Percentiles rank a stretch among this genome's conserved stretches.
phyloP scores from a whole-genome alignment of 371 early-diverging fungal genomes.

The Quaeritorhiza haematococci region DNA sequence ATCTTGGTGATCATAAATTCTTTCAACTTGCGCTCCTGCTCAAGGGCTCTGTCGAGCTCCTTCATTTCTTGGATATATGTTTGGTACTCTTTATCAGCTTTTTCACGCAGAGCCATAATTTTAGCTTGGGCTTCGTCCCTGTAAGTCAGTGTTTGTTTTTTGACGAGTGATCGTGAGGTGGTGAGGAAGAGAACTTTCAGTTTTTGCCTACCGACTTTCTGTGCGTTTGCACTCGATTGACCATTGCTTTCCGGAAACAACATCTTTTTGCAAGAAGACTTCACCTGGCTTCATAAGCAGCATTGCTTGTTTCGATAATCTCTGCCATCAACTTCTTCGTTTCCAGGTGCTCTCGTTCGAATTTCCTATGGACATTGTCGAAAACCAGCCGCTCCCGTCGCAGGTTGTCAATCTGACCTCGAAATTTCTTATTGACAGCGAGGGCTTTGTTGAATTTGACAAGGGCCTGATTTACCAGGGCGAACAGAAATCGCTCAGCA shows the following conservation, averaged over 20 bases:
- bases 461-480: slow-evolving; percentile 30
- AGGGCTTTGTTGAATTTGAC: slow-evolving; percentile 53
- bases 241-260: too few species aligned
- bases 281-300: slow-evolving; percentile 54
- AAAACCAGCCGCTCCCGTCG: slow-evolving; percentile 52
- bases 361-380: slow-evolving; percentile 49
- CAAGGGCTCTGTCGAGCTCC: slow-evolving; percentile 49
- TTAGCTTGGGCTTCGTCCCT: slow-evolving; percentile 57
- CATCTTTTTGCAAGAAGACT: too few species aligned
- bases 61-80: slow-evolving; percentile 56
- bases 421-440: slow-evolving; percentile 45
- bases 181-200: too few species aligned
- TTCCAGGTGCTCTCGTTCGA: slow-evolving; percentile 47
- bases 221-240: too few species aligned
- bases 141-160: not conserved
- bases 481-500: not conserved
- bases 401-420: slow-evolving; percentile 44
- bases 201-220: too few species aligned
- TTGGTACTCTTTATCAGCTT: slow-evolving; percentile 55
- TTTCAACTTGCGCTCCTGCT: slow-evolving; percentile 50
- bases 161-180: not conserved
- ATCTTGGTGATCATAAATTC: slow-evolving; percentile 55
- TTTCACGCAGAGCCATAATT: slow-evolving; percentile 46
- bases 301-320: slow-evolving; percentile 49
- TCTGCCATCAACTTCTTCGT: slow-evolving; percentile 55